These are phyloP conservation scores for Colletotrichum sp. DNA, from an alignment of 2,329 filamentous ascomycete species.

Conservation along the genomic window DNA sequence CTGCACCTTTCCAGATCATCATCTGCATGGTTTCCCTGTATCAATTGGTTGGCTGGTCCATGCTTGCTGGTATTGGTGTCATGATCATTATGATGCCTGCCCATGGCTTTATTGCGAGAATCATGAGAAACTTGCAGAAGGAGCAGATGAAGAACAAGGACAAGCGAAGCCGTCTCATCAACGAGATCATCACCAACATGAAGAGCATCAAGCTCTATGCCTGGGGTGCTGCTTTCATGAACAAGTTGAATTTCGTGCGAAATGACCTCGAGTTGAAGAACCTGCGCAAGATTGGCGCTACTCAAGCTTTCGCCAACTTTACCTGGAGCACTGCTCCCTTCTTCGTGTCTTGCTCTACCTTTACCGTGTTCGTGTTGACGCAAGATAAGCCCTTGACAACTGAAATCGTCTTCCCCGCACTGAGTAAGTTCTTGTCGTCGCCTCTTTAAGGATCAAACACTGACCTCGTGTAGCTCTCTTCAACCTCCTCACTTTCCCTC, in stretches of 20 bases:
- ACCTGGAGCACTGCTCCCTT: constrained; percentile 98
- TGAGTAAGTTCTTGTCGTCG: constrained; percentile 32
- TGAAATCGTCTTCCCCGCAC: constrained; percentile 92
- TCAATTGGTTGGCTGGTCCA: constrained; percentile 90
- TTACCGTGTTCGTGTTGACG: constrained; percentile 90
- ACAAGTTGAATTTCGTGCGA: constrained; percentile 92
- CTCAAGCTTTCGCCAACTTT: constrained; percentile 94
- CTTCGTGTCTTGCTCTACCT: constrained; percentile 95
- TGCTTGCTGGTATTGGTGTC: constrained; percentile 91
- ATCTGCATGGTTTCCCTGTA: constrained; percentile 97
- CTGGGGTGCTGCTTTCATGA: constrained; percentile 97
- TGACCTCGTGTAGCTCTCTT: constrained; percentile 69
- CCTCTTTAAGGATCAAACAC: background rate
- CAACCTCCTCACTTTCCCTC: constrained; percentile 93
- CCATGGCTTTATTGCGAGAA: constrained; percentile 87
- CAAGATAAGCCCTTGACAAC: constrained; percentile 83
- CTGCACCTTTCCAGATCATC: constrained; percentile 93
- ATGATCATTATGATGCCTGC: constrained; percentile 98
- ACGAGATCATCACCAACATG: constrained; percentile 99
- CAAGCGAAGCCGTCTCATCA: constrained; percentile 88
- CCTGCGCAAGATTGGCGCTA: constrained; percentile 91
- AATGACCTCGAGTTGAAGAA: constrained; percentile 97
- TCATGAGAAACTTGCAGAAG: constrained; percentile 96
- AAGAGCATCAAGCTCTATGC: constrained; percentile 99
- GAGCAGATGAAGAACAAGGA: constrained; percentile 99